These are phyloP conservation scores for Linum lewisii DNA, from an alignment of 345 rosid species.

Conservation along the genomic window DNA sequence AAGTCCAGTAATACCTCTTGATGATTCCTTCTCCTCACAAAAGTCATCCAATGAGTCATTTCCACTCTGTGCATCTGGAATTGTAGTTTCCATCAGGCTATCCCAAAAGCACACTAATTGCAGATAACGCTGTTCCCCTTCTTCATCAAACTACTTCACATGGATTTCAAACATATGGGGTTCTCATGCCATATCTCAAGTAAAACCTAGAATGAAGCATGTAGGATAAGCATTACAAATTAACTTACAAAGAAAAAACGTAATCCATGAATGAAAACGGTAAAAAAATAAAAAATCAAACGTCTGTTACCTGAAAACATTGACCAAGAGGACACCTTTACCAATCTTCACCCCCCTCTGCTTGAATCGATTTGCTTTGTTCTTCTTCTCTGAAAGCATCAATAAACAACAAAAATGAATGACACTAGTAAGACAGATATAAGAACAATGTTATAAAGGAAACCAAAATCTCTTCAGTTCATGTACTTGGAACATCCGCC, in stretches of 20 bases:
- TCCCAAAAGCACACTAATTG: slow-evolving; percentile 11
- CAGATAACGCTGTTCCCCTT: slow-evolving; percentile 13
- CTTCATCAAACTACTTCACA: neutral
- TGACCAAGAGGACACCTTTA: neutral
- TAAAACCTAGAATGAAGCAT: neutral
- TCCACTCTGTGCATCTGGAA: slow-evolving; percentile 24
- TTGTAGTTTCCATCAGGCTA: slow-evolving; percentile 40
- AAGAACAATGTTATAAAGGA: neutral
- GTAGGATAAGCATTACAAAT: neutral
- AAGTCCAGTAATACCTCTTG: slow-evolving; percentile 10
- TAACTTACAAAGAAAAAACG: neutral
- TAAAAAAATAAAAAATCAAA: neutral
- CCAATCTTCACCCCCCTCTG: neutral
- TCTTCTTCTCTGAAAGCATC: neutral
- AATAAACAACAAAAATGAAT: neutral
- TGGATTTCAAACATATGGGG: no score
- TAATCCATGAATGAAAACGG: neutral
- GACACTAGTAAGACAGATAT: neutral
- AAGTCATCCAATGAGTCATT: slow-evolving; percentile 30
- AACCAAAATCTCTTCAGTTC: neutral
- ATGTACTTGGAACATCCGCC: neutral
- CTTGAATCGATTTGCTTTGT: neutral
- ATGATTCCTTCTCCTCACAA: slow-evolving; percentile 18
- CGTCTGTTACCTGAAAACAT: neutral
- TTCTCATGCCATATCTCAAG: neutral